Evolutionary conservation across 441 rosid genomes (phyloP).

Genomic region (Erodium moschatum): DNA sequence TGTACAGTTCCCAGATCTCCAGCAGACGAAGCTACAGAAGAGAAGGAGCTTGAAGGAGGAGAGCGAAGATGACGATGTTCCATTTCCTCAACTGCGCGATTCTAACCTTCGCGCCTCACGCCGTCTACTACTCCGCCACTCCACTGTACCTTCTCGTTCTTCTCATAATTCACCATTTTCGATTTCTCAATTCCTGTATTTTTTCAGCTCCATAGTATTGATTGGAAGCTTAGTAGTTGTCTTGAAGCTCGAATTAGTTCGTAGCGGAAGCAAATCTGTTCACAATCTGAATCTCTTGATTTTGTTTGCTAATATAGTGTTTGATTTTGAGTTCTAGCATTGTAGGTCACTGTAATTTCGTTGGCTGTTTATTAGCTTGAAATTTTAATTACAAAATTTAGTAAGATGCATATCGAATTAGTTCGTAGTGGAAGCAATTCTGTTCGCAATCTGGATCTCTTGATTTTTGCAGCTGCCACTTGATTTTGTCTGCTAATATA

Average conservation of each 20-base stretch:
- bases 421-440: background rate
- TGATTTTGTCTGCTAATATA: background rate
- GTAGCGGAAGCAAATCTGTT: background rate
- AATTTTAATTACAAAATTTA: background rate
- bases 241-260: background rate
- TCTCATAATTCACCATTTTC: too few relatives aligned
- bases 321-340: background rate
- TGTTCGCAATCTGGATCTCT: background rate
- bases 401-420: background rate
- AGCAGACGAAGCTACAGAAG: background rate
- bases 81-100: slow-evolving; percentile 98
- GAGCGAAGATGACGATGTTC: slow-evolving; percentile 57
- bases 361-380: background rate
- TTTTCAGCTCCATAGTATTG: background rate
- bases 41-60: slow-evolving; percentile 5
- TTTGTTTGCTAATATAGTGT: background rate
- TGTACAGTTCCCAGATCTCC: background rate
- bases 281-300: background rate
- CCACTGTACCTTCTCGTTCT: slow-evolving; percentile 42
- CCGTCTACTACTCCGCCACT: slow-evolving; percentile 95
- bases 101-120: slow-evolving; percentile 94
- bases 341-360: background rate
- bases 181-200: background rate
- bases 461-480: too few relatives aligned
- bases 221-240: background rate